Evolutionary conservation across 176 grass and related monocot species (phyloP), one percentile per base, ranked within the genome.

Genomic region (bread wheat (Triticum aestivum)): DNA sequence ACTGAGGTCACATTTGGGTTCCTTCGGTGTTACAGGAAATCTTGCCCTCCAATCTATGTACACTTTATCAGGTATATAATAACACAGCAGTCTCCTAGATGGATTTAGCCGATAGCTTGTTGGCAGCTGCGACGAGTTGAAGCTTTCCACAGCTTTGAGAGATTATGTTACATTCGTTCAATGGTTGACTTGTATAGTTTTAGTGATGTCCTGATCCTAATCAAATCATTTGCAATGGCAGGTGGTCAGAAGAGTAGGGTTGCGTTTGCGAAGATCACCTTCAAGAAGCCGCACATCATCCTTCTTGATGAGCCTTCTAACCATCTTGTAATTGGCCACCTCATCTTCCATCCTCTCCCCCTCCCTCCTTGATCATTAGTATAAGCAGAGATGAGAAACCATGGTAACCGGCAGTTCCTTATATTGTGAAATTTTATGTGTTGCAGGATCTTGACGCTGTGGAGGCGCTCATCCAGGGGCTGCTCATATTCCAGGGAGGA

Each of bases 161-260:
- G 18, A 68, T 45, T 72, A 9, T 59, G 41, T 27, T 65, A 20
- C 41, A 26, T 34, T 56, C 3, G 1, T 9, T 2, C 18, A 73
- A 73, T 0, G n/a, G 10, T 64, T 84, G 1, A 32, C 0, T 30
- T 37, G n/a, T 23, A 14, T 67, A 30, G 45, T 81, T 61, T n/a
- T 27, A 18, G 29, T 65, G 18, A 54, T 80, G 83, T 17, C 26
- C 82, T 61, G 83, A 63, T 82, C 65, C 69, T 75, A 54, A 85
- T 42, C 1, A 42, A 73, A 41, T 17, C 59, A 29, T 56, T 62
- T 68, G 0, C 52, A 45, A 56, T 88, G 80, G 56, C 86, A 98
- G 96, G 96, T 89, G 93, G 96, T 86, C 96, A 98, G 87, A 98
- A 95, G 78, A 98, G 96, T 74, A 94, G 93, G 82, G 96, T 98